Percentiles rank a stretch among this genome's conserved stretches.
These are phyloP conservation scores for Moesziomyces parantarcticus DNA, from an alignment of 1,284 basidiomycete genomes.

Conservation along the genomic window DNA sequence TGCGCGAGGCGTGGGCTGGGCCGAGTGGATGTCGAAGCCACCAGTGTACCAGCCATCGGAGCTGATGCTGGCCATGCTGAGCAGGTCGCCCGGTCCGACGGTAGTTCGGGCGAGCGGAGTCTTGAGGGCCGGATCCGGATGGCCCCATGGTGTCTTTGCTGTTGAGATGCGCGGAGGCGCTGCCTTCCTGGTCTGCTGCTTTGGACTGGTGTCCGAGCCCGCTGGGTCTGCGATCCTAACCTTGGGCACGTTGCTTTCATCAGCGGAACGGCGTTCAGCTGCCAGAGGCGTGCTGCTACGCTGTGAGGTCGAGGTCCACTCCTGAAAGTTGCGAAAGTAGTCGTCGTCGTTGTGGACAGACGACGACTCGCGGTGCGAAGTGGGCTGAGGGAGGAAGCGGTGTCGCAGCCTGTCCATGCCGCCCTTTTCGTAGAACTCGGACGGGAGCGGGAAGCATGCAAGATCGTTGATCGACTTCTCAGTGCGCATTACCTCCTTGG, in stretches of 20 bases:
- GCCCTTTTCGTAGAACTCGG: constrained; percentile 91
- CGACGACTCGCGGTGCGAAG: constrained; percentile 33
- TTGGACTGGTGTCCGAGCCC: constrained; percentile 13
- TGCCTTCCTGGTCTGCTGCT: constrained; percentile 13
- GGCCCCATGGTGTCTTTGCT: constrained; percentile 57
- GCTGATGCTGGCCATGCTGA: constrained; percentile 69
- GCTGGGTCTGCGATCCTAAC: constrained; percentile 27
- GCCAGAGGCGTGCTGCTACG: constrained; percentile 42
- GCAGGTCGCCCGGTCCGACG: constrained; percentile 71
- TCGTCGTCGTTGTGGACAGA: constrained; percentile 39
- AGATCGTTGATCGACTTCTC: constrained; percentile 97
- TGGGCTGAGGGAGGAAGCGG: constrained; percentile 72
- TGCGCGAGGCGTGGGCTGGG: constrained; percentile 40
- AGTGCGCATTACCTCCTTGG: constrained; percentile 91
- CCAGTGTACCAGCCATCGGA: constrained; percentile 35
- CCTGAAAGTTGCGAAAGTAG: constrained; percentile 51
- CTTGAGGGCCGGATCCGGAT: constrained; percentile 59
- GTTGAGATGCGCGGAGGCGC: constrained; percentile 11
- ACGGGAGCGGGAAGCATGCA: constrained; percentile 91
- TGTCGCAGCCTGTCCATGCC: constrained; percentile 89
- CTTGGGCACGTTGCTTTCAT: constrained; percentile 12
- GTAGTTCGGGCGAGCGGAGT: constrained; percentile 56
- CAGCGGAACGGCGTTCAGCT: not conserved
- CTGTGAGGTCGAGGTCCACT: constrained; percentile 34
- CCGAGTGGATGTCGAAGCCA: constrained; percentile 35